Conservation (phyloP, 1,284 basidiomycete genomes). For the Fomitopsis pinicola region DNA sequence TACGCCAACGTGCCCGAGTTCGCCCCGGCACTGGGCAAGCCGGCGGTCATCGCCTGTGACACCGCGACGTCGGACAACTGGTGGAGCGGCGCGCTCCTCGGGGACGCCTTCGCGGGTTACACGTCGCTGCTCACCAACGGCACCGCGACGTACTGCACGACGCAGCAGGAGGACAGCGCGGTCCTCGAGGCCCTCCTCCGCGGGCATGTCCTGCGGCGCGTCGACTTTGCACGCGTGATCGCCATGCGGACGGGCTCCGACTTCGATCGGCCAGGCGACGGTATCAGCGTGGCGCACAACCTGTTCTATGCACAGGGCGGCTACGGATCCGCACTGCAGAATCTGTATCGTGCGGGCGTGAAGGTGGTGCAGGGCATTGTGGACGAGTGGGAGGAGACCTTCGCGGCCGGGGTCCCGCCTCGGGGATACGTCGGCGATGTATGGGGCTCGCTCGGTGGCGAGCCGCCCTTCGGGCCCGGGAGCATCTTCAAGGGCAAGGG, state of each 20-base stretch:
- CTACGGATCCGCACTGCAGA: conserved; percentile 20
- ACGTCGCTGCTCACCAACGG: conserved; percentile 36
- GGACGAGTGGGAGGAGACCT: conserved; percentile 22
- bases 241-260: conserved; percentile 42
- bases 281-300: conserved; percentile 21
- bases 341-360: conserved; percentile 27
- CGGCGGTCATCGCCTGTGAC: conserved; percentile 33
- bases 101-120: conserved; percentile 37
- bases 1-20: conserved; percentile 26
- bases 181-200: conserved; percentile 40
- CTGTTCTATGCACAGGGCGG: conserved; percentile 18
- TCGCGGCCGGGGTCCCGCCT: conserved; percentile 23
- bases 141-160: conserved; percentile 36
- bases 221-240: conserved; percentile 43
- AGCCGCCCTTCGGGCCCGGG: background rate
- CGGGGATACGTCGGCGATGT: conserved; percentile 30
- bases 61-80: conserved; percentile 41
- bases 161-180: conserved; percentile 48
- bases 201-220: conserved; percentile 30
- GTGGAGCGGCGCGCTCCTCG: conserved; percentile 37
- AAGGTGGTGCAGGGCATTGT: conserved; percentile 28
- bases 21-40: conserved; percentile 25
- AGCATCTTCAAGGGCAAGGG: background rate
- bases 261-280: conserved; percentile 37
- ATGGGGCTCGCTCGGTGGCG: background rate